phyloP scores from a whole-genome alignment of 371 early-diverging fungal genomes.

The Apophysomyces elegans region DNA sequence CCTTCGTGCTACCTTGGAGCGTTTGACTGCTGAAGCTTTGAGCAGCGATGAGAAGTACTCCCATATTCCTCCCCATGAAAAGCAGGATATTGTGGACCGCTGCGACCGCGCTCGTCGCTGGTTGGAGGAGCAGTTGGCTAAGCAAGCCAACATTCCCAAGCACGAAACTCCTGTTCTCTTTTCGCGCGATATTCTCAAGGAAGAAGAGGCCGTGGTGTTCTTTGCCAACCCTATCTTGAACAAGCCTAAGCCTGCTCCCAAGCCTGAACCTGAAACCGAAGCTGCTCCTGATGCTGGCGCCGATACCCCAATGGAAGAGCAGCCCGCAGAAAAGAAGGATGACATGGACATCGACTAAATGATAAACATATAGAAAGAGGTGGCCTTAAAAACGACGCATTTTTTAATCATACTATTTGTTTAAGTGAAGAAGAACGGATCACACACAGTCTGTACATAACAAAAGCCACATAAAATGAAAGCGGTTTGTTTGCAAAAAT shows the following conservation, averaged over 20 bases:
- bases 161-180: slow-evolving; percentile 75
- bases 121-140: slow-evolving; percentile 82
- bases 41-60: slow-evolving; percentile 84
- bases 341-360: slow-evolving; percentile 75
- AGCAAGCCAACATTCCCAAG: slow-evolving; percentile 78
- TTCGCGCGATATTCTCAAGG: slow-evolving; percentile 73
- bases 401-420: slow-evolving; percentile 9
- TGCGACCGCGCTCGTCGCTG: slow-evolving; percentile 81
- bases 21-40: slow-evolving; percentile 71
- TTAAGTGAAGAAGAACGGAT: neutral
- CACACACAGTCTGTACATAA: neutral
- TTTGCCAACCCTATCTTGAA: slow-evolving; percentile 83
- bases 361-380: neutral
- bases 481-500: too few species aligned
- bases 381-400: neutral
- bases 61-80: slow-evolving; percentile 88
- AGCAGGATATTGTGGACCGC: slow-evolving; percentile 80
- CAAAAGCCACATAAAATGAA: neutral
- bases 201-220: slow-evolving; percentile 65
- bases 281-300: slow-evolving; percentile 38
- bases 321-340: slow-evolving; percentile 46
- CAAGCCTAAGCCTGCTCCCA: slow-evolving; percentile 88
- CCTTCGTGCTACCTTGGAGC: slow-evolving; percentile 79
- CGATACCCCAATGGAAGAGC: slow-evolving; percentile 48
- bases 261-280: slow-evolving; percentile 45